Evolutionary conservation across 208 protist genomes (phyloP), one percentile per base, ranked within the genome.

Genomic region (Leishmania tropica): DNA sequence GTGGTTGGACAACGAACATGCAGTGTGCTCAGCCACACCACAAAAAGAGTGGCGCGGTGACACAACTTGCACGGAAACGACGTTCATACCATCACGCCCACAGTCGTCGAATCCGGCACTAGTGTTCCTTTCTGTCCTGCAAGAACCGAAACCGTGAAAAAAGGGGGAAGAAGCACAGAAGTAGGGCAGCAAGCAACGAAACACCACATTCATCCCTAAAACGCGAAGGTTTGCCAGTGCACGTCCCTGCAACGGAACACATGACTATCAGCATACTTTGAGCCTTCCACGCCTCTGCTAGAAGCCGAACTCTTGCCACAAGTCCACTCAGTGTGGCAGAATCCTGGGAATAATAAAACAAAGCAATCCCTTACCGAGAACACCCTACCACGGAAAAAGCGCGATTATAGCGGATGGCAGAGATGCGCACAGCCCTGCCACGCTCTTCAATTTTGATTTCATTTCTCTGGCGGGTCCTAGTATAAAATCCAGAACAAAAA

Each of bases 41-140:
- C 31, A 88, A 71, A 89, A 93, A 3, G n/a, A 64, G 71, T 93
- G 81, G 42, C 80, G 81, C 17, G 83, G 75, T 6, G 89, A 89
- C 28, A 89, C 75, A 35, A 93, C 86, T 42, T 81, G 78, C 0
- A 93, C 75, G 10, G 68, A 1, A 8, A 72, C 77, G 54, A 42
- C 40, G 6, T 78, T 31, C 56, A 54, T 80, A n/a, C n/a, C 31
- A 81, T 37, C 42, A 3, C 6, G 0, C 11, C 11, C 19, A 51
- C 37, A 24, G 42, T 2, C 47, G 8, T 74, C 42, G 3, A 19
- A 54, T 37, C 10, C 8, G 11, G 2, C 15, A 28, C n/a, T 53
- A 3, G 42, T 10, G 7, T 37, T 45, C 10, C 15, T 68, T 54
- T 74, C 45, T 47, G 6, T 21, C 8, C 28, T 53, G 3, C 19